Base-by-base conservation (phyloP, 441 rosid genomes). In the Populus hybrid region DNA sequence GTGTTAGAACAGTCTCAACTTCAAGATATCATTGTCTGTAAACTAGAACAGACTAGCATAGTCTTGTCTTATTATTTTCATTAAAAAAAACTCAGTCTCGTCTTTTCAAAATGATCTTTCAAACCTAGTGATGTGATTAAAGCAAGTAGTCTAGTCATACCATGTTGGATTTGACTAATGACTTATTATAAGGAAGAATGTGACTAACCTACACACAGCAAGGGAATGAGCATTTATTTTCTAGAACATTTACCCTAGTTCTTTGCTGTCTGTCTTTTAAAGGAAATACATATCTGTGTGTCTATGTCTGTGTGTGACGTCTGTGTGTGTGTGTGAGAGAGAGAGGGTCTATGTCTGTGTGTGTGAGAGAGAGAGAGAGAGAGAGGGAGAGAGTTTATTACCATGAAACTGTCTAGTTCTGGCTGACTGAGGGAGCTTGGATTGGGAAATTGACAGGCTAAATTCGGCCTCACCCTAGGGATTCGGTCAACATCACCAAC, bases 321-420 rank as follows among this genome's bases (percentile, higher is more conserved):
- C 16, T 11, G 0, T 40, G 12, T 40, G 53, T 45, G 6, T 45
- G 0, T 12, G 6, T 42, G 5, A n/a, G n/a, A n/a, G n/a, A n/a
- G n/a, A n/a, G n/a, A n/a, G n/a, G n/a, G n/a, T n/a, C n/a, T 42
- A 14, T 42, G 6, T 28, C 1, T 26, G 20, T 8, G 6, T 1
- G n/a, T 5, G 12, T 10, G 18, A 2, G n/a, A 1, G 9, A 2
- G n/a, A 7, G 38, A 6, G 35, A 1, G 16, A 29, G 42, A 33
- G 68, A 21, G 20, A 1, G 20, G 18, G 29, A 12, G 28, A 8
- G 3, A 26, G 9, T 64, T 81, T 81, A 82, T 53, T 65, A 65
- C 91, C 91, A 88, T 88, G 77, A 88, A 88, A 8, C 71, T 82
- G 79, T 88, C 91, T 16, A 88, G 74, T 74, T 86, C 91, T 26